Conservation (phyloP, 345 rosid genomes). For the Citrus inodora region DNA sequence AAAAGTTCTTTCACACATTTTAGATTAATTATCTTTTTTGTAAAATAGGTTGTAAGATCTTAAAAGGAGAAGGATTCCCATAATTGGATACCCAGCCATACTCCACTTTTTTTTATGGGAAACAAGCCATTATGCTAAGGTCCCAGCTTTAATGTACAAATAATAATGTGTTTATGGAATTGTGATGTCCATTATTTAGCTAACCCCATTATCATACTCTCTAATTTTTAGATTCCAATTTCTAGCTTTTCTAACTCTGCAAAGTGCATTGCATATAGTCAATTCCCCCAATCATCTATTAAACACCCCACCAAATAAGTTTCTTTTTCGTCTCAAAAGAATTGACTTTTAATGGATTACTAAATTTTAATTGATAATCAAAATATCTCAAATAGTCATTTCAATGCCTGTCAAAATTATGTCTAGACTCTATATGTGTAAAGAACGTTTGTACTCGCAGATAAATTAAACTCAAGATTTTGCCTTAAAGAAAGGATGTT, state of each 20-base stretch:
- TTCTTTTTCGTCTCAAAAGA: neutral
- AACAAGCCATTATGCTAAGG: neutral
- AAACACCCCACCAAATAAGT: neutral
- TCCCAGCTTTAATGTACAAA: neutral
- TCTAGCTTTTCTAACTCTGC: neutral
- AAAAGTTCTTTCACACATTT: no score
- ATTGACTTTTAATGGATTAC: neutral
- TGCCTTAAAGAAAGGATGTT: no score
- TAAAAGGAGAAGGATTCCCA: conserved; percentile 4
- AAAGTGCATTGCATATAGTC: neutral
- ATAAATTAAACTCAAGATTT: no score
- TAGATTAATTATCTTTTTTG: neutral
- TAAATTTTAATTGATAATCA: neutral
- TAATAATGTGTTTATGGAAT: neutral
- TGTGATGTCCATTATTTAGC: neutral
- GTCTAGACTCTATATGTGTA: no score
- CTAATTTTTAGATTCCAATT: neutral
- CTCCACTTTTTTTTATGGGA: neutral
- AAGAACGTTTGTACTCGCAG: no score
- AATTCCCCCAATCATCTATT: neutral
- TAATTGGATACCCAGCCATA: neutral
- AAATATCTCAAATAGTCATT: no score
- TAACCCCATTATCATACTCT: neutral
- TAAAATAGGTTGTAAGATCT: neutral
- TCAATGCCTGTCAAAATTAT: no score